These are phyloP conservation scores for Croton setiger DNA, from an alignment of 441 rosid genomes.

Conservation along the genomic window DNA sequence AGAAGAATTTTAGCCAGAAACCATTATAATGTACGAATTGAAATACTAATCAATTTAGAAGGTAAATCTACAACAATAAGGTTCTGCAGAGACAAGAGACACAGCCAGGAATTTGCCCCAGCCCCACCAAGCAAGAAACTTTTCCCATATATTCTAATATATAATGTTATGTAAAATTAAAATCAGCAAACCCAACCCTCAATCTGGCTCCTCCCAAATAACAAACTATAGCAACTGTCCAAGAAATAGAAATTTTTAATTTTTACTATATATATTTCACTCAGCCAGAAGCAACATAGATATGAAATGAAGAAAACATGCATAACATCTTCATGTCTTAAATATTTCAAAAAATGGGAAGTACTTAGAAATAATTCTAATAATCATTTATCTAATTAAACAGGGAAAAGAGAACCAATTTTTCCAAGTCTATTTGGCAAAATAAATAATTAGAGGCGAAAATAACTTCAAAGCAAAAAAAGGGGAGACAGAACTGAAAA, in stretches of 20 bases:
- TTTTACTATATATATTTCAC: too few species aligned
- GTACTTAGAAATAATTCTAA: too few species aligned
- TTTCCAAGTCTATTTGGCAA: too few species aligned
- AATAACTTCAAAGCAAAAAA: not conserved
- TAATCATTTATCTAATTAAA: not conserved
- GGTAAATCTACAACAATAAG: too few species aligned
- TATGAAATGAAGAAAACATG: not conserved
- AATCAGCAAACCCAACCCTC: too few species aligned
- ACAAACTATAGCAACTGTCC: not conserved
- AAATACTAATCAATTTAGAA: not conserved
- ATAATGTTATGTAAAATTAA: too few species aligned
- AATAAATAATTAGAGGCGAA: not conserved
- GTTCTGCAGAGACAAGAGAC: too few species aligned
- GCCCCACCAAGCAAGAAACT: not conserved
- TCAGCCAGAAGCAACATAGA: too few species aligned
- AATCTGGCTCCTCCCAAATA: too few species aligned
- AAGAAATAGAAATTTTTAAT: too few species aligned
- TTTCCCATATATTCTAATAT: too few species aligned
- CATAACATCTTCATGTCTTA: not conserved
- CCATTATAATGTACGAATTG: not conserved
- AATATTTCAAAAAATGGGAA: not conserved
- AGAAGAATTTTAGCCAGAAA: conserved; percentile 4
- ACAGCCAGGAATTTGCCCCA: not conserved
- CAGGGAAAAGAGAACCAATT: too few species aligned
- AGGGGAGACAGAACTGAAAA: not conserved